Evolutionary conservation across 2,329 filamentous ascomycete species (phyloP), one percentile per base, ranked within the genome.

Genomic region (Paecilomyces sp.): DNA sequence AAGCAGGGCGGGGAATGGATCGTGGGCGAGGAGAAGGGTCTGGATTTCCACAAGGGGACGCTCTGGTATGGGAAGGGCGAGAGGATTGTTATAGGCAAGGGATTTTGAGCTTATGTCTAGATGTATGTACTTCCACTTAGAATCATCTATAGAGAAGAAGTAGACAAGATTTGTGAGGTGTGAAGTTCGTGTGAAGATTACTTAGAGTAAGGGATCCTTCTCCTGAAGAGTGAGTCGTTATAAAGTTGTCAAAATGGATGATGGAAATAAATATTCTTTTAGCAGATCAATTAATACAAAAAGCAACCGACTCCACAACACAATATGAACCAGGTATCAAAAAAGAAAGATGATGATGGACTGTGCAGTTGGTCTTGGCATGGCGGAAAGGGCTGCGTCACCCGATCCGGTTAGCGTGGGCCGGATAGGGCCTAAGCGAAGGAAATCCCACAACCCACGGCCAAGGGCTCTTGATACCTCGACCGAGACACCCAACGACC

Each of bases 1-100:
- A 74, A 74, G 30, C 71, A 71, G 1, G 79, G 79, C 12, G 88
- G 88, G 0, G 89, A 94, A 69, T 97, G 93, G 92, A 78, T 89
- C 25, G 86, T 97, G n/a, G 92, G 93, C 0, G 85, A 95, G 67
- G 91, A 93, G 72, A 88, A 81, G 66, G 92, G 92, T 0, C 76
- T 97, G 58, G 89, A 93, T 68, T 86, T 85, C 60, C 84, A 90
- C 53, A 85, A 83, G 63, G 93, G 93, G 0, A 80, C 82, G 5
- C 75, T 96, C 53, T 97, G 92, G 92, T 97, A 96, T 77, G 93
- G 89, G 36, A 90, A 87, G 28, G 92, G 92, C 0, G 83, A 89
- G 63, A 88, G 85, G 3, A 81, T 96, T 18, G 69, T 77, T 61
- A 58, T 80, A 7, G 84, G 85, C 0, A 74, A 77, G 61, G 82